Base-by-base conservation (phyloP, 176 grass and related monocot species). In the Areca catechu region DNA sequence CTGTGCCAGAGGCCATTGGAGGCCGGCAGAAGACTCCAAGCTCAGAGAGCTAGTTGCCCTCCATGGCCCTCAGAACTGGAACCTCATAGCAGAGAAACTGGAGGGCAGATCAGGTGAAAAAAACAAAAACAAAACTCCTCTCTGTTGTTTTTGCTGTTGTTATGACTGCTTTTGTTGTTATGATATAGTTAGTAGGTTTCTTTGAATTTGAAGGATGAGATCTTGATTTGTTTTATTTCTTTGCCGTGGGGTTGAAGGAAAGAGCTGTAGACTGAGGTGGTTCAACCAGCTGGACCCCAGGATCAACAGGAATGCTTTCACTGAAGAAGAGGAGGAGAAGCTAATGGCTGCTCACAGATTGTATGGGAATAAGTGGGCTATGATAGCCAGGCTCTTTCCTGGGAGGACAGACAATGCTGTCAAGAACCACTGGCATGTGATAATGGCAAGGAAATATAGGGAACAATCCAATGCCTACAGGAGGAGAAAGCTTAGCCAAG, bases 381-480 rank as follows among this genome's bases (percentile, higher is more conserved):
- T 95, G 54, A 85, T 95, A 50, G 80, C 89, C 0, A 77, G 81
- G 17, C 67, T 95, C 53, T 95, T 95, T 71, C 89, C 89, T 3
- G 84, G 89, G 12, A 79, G 89, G 61, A 95, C 89, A 65, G 89
- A 95, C 72, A 95, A 95, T 76, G 84, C 89, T 53, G 89, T 95
- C 60, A 95, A 95, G 80, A 95, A 95, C 74, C 89, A 95, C 84
- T 95, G 84, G 84, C 89, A 94, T 76, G 89, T 94, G 61, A 82
- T 94, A 66, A 88, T 79, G 80, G 89, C 89, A 27, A 85, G 89
- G 70, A 66, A 47, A 55, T 80, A 84, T 62, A 79, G 84, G 1
- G 84, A 88, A 58, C 80, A 94, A 12, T 76, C 77, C 5, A 73
- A 74, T 58, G 77, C 80, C 49, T 80, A 75, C 65, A 82, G 89